Evolutionary conservation across 768 basidiomycete genomes (phyloP).

Genomic region (Panellus pusillus): DNA sequence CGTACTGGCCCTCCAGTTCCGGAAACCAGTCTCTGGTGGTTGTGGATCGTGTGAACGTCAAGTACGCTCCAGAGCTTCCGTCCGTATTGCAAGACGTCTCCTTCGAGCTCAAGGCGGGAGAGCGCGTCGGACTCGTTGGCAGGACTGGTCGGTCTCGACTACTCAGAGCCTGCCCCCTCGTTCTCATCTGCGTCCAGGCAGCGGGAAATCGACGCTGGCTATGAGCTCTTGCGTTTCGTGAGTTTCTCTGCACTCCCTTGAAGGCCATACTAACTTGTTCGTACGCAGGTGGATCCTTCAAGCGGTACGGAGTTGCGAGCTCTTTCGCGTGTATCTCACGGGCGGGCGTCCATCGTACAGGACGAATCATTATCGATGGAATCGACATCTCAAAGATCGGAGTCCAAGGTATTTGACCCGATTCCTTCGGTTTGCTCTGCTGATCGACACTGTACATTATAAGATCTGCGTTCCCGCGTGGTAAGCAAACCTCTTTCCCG

Average conservation of each 20-base stretch:
- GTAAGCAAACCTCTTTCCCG: not conserved
- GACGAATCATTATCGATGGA: constrained; percentile 41
- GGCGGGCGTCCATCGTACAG: no score
- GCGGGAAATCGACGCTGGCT: constrained; percentile 35
- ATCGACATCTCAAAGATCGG: constrained; percentile 48
- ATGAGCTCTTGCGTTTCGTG: constrained; percentile 43
- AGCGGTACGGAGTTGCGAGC: constrained; percentile 23
- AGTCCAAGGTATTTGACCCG: constrained; percentile 30
- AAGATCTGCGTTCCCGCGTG: constrained; percentile 18
- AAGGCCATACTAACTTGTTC: not conserved
- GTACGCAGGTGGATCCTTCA: constrained; percentile 33
- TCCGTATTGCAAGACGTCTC: constrained; percentile 76
- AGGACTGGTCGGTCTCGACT: constrained; percentile 37
- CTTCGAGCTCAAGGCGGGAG: constrained; percentile 68
- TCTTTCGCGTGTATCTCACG: no score
- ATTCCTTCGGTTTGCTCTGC: not conserved
- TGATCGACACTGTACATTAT: not conserved
- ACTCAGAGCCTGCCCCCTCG: not conserved
- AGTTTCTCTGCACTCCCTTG: not conserved
- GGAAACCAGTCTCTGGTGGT: constrained; percentile 56
- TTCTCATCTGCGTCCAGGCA: not conserved
- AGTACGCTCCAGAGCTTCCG: constrained; percentile 84
- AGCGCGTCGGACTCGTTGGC: constrained; percentile 79
- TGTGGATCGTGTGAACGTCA: constrained; percentile 76
- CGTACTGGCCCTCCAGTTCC: constrained; percentile 87